Evolutionary conservation across 139 green algal genomes (phyloP).

Genomic region (Tetratostichococcus sp.): DNA sequence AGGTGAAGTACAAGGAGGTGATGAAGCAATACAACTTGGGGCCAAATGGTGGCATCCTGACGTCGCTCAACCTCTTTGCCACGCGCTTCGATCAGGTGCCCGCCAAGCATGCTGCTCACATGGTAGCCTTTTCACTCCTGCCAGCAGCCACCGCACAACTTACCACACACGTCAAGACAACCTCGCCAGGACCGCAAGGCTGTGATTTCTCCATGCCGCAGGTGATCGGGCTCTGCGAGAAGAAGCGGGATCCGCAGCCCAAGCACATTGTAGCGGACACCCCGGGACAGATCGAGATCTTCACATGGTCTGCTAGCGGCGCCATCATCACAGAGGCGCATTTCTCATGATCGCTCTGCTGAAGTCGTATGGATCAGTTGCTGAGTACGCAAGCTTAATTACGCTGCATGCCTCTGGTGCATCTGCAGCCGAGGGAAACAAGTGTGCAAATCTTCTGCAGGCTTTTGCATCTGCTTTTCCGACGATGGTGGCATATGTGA

Average conservation of each 20-base stretch:
- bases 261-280: slow-evolving; percentile 91
- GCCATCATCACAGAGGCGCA: slow-evolving; percentile 83
- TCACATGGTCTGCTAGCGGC: slow-evolving; percentile 93
- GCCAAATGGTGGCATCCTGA: slow-evolving; percentile 96
- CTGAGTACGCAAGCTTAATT: too few species aligned
- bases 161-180: too few species aligned
- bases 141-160: background rate
- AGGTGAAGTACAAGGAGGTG: slow-evolving; percentile 97
- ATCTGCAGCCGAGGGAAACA: too few species aligned
- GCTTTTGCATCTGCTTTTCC: slow-evolving; percentile 83
- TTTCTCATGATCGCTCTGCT: too few species aligned
- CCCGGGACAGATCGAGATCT: slow-evolving; percentile 98
- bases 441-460: too few species aligned
- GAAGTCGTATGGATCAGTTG: too few species aligned
- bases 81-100: slow-evolving; percentile 96
- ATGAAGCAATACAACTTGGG: slow-evolving; percentile 97
- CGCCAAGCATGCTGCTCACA: background rate
- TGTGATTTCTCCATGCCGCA: too few species aligned
- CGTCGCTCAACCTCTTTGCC: slow-evolving; percentile 95
- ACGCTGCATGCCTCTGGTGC: too few species aligned
- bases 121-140: background rate
- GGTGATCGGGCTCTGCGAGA: slow-evolving; percentile 79
- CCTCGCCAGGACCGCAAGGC: too few species aligned
- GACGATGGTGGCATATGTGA: slow-evolving; percentile 85
- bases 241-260: slow-evolving; percentile 70